Conservation (phyloP, 768 basidiomycete genomes). For the Termitomyces heimii region DNA sequence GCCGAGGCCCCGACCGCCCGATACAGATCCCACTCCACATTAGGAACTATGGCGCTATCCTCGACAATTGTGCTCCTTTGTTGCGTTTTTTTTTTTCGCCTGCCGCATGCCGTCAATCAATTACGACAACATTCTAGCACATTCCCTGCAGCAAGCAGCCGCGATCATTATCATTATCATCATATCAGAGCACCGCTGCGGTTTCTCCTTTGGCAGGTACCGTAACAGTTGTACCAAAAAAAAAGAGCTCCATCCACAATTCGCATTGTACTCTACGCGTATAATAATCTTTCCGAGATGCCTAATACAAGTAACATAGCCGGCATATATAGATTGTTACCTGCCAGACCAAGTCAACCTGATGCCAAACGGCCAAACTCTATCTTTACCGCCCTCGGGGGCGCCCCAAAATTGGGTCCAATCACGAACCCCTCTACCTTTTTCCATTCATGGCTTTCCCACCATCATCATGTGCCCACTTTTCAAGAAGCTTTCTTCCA, state of each 20-base stretch:
- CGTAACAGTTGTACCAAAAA: not conserved
- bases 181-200: not conserved
- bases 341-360: not conserved
- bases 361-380: not conserved
- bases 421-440: not conserved
- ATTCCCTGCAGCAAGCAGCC: slow-evolving; percentile 2
- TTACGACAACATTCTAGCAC: slow-evolving; percentile 9
- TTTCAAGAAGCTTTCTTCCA: not conserved
- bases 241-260: not conserved
- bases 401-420: no score
- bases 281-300: not conserved
- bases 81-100: slow-evolving; percentile 2
- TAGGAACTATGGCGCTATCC: not conserved
- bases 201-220: slow-evolving; percentile 1
- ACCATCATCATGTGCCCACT: not conserved
- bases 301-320: not conserved
- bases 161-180: not conserved
- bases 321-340: not conserved
- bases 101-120: not conserved
- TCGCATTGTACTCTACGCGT: not conserved
- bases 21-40: not conserved
- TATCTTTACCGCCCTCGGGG: no score
- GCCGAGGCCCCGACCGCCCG: not conserved
- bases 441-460: not conserved
- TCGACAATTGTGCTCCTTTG: not conserved